Conservation (phyloP, 148 eudicot species). For the Pharnaceum exiguum region DNA sequence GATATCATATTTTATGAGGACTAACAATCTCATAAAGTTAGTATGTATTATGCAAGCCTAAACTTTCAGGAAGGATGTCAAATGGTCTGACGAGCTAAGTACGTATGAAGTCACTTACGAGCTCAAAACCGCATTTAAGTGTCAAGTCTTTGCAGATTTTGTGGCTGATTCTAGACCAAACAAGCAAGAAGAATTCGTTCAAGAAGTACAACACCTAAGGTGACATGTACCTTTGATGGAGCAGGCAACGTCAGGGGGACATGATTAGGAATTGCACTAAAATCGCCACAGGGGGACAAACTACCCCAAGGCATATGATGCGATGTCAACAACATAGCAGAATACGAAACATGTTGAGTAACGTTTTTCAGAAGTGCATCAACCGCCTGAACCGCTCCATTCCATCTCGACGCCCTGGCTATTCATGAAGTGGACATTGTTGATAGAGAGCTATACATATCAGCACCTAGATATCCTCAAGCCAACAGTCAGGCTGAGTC, state of each 20-base stretch:
- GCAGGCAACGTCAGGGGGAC: neutral
- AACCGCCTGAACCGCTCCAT: too few relatives aligned
- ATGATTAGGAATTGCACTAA: neutral
- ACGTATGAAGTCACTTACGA: neutral
- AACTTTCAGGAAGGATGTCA: neutral
- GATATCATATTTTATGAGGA: too few relatives aligned
- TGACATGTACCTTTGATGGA: neutral
- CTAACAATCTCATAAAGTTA: neutral
- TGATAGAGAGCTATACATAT: too few relatives aligned
- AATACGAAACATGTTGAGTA: neutral
- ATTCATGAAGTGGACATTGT: neutral
- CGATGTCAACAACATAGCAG: neutral
- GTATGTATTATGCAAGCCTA: neutral
- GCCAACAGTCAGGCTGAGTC: neutral
- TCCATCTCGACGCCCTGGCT: too few relatives aligned
- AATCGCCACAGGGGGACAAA: conserved; percentile 4
- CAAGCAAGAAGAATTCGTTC: too few relatives aligned
- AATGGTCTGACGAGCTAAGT: too few relatives aligned
- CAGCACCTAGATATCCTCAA: neutral
- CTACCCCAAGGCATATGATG: neutral
- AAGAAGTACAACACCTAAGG: neutral
- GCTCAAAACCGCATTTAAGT: neutral
- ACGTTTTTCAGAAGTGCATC: too few relatives aligned
- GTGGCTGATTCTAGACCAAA: neutral
- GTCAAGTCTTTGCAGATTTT: neutral